Percentiles rank a stretch among this genome's conserved stretches.
phyloP scores from a whole-genome alignment of 164 flowering plant species.

The Paratinospora sagittata region DNA sequence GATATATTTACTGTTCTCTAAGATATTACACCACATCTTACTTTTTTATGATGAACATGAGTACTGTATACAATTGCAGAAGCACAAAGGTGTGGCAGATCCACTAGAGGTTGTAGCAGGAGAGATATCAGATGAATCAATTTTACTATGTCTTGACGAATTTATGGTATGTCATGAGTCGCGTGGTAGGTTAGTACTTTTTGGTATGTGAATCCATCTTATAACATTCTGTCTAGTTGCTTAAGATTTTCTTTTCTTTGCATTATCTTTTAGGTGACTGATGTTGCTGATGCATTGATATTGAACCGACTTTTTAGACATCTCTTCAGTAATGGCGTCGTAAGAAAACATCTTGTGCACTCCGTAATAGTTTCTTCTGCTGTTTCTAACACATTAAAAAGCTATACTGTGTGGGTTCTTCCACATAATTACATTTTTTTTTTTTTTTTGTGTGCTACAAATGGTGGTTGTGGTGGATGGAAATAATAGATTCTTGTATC shows the following conservation, averaged over 20 bases:
- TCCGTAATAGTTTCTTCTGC: neutral
- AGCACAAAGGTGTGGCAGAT: constrained; percentile 85
- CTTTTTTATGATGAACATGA: neutral
- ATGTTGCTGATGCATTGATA: constrained; percentile 98
- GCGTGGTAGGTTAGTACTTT: constrained; percentile 1
- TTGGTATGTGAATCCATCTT: constrained; percentile 12
- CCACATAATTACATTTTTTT: too few species aligned
- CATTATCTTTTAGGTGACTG: constrained; percentile 58
- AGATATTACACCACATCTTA: neutral
- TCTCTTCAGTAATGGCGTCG: constrained; percentile 73
- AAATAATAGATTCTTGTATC: constrained; percentile 77
- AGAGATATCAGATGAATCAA: constrained; percentile 87
- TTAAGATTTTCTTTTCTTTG: constrained; percentile 4
- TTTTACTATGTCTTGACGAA: constrained; percentile 91
- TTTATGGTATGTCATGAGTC: constrained; percentile 63
- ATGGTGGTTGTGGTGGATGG: constrained; percentile 15
- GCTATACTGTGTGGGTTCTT: neutral
- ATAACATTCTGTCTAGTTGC: neutral
- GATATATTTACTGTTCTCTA: neutral
- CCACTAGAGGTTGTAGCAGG: constrained; percentile 97
- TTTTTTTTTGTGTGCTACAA: constrained; percentile 5
- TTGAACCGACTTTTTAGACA: constrained; percentile 85
- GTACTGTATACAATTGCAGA: constrained; percentile 41
- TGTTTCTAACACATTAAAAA: neutral
- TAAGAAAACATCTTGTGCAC: constrained; percentile 34